These are phyloP conservation scores for Chytriomyces sp. DNA, from an alignment of 192 early-diverging fungal genomes.

Conservation along the genomic window DNA sequence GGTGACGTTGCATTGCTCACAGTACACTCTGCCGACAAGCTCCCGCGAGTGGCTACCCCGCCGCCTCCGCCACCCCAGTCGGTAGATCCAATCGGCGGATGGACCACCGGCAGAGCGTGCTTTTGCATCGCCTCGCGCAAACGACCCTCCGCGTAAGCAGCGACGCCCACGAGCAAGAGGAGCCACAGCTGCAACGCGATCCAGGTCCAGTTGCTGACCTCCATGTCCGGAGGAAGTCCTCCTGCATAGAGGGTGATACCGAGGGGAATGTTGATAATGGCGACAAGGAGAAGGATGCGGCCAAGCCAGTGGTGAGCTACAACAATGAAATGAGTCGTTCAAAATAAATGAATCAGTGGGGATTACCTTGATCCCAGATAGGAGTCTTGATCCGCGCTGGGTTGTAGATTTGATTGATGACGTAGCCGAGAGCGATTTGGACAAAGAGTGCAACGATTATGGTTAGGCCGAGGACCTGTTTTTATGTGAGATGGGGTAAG, in stretches of 20 bases:
- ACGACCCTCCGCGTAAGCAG: constrained; percentile 23
- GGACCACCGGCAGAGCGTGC: no score
- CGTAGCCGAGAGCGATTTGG: constrained; percentile 1
- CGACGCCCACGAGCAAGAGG: not conserved
- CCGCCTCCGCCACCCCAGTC: no score
- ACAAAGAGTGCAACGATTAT: not conserved
- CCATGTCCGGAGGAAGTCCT: not conserved
- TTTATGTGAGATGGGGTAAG: not conserved
- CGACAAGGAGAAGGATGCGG: not conserved
- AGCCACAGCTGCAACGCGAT: constrained; percentile 3
- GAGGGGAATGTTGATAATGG: constrained; percentile 18
- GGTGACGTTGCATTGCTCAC: no score
- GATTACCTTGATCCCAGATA: constrained; percentile 10
- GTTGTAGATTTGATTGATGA: constrained; percentile 1
- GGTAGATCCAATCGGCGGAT: no score
- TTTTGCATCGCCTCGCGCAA: no score
- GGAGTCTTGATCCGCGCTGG: not conserved
- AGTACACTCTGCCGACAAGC: no score
- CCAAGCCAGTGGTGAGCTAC: constrained; percentile 28
- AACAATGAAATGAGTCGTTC: not conserved
- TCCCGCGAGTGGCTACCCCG: no score
- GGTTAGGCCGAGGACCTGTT: constrained; percentile 5
- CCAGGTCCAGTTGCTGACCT: constrained; percentile 3
- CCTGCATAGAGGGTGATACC: constrained; percentile 11
- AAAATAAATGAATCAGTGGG: not conserved